Percentiles rank a stretch among this genome's conserved stretches.
These are phyloP conservation scores for Fomitopsis pulvina DNA, from an alignment of 768 basidiomycete genomes.

Conservation along the genomic window DNA sequence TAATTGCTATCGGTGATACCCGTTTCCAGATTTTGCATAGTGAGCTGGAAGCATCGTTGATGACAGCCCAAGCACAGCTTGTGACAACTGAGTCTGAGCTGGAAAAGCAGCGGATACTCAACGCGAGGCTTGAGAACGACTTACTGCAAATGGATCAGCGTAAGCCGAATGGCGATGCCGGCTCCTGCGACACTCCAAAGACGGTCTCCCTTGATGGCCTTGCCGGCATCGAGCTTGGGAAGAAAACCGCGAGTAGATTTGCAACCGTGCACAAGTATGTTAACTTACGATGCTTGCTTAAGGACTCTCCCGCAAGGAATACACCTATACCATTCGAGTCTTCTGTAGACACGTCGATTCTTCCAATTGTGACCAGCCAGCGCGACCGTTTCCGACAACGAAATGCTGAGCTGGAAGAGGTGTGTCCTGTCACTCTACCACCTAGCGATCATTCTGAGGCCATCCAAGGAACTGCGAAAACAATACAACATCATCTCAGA, in stretches of 20 bases:
- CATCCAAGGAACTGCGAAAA: conserved; percentile 76
- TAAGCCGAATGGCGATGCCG: conserved; percentile 29
- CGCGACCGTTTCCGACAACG: conserved; percentile 96
- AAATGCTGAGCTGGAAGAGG: conserved; percentile 96
- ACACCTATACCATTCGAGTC: conserved; percentile 67
- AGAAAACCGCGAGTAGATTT: conserved; percentile 28
- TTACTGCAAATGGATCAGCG: conserved; percentile 74
- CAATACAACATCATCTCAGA: conserved; percentile 95
- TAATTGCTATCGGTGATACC: background rate
- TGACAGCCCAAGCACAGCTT: conserved; percentile 50
- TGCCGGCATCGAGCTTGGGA: conserved; percentile 67
- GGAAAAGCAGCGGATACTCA: conserved; percentile 70
- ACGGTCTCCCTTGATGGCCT: conserved; percentile 45
- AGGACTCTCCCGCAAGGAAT: conserved; percentile 32
- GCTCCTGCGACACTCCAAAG: conserved; percentile 2
- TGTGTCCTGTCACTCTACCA: conserved; percentile 20
- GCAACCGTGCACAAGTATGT: background rate
- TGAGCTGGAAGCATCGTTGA: conserved; percentile 70
- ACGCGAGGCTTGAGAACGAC: conserved; percentile 90
- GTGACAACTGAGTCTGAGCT: conserved; percentile 56
- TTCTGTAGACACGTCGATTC: conserved; percentile 85
- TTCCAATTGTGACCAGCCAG: conserved; percentile 98
- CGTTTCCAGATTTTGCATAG: conserved; percentile 64
- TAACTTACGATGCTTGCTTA: background rate
- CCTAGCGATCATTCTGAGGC: background rate